These are phyloP conservation scores for Spergularia azorica DNA, from an alignment of 179 eudicot species.

Conservation along the genomic window DNA sequence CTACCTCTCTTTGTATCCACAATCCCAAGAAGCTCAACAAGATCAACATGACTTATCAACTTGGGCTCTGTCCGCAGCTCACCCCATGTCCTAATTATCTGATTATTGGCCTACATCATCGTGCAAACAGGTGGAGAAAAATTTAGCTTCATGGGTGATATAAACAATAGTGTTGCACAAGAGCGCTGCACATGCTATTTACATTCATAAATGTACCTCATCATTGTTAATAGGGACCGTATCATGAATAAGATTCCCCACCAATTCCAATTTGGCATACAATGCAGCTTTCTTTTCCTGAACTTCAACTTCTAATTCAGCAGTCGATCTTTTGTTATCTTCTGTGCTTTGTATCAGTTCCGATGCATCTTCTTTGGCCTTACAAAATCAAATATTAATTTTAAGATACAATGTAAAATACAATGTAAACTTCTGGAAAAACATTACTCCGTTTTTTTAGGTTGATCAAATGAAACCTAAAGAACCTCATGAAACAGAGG, in stretches of 20 bases:
- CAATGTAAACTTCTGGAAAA: background rate
- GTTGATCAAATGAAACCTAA: too few relatives aligned
- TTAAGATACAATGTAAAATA: constrained; percentile 2
- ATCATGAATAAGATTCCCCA: constrained; percentile 92
- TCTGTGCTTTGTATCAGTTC: constrained; percentile 57
- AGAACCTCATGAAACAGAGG: background rate
- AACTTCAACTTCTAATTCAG: constrained; percentile 65
- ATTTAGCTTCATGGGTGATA: background rate
- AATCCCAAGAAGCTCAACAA: constrained; percentile 89
- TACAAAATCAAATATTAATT: constrained; percentile 2
- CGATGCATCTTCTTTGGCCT: constrained; percentile 75
- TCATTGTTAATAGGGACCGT: constrained; percentile 75
- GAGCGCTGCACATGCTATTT: background rate
- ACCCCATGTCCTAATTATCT: constrained; percentile 69
- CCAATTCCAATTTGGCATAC: constrained; percentile 56
- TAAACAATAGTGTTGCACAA: background rate
- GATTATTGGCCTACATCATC: constrained; percentile 61
- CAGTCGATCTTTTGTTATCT: constrained; percentile 56
- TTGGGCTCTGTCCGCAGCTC: constrained; percentile 58
- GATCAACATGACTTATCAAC: constrained; percentile 85
- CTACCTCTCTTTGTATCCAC: constrained; percentile 79
- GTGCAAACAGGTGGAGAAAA: constrained; percentile 5
- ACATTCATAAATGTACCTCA: constrained; percentile 50
- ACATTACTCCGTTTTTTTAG: too few relatives aligned
- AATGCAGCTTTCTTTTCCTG: constrained; percentile 58